phyloP scores from a whole-genome alignment of 1,284 basidiomycete genomes.

The Leucoagaricus sp. region DNA sequence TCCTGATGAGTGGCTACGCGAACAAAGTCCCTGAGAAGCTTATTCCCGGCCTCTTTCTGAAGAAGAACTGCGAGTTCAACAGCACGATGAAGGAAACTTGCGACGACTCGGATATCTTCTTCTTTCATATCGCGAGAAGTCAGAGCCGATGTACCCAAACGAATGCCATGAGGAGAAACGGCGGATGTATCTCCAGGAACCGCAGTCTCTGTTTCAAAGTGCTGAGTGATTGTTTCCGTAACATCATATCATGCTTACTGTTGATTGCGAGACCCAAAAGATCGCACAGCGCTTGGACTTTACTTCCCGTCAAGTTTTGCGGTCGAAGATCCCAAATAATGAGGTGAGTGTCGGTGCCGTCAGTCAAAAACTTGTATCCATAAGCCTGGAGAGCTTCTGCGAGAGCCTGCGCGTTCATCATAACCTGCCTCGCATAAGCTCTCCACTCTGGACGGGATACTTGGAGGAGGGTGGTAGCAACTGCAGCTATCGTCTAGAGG shows the following conservation, averaged over 20 bases:
- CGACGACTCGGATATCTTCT: constrained; percentile 85
- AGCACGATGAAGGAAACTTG: constrained; percentile 88
- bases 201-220: constrained; percentile 73
- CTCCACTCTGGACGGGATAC: constrained; percentile 91
- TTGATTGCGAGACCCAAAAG: constrained; percentile 95
- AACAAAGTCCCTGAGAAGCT: constrained; percentile 96
- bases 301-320: constrained; percentile 93
- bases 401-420: constrained; percentile 85
- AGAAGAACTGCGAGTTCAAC: constrained; percentile 85
- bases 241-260: constrained; percentile 71
- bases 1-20: constrained; percentile 74
- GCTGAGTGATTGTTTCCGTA: no score
- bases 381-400: constrained; percentile 70
- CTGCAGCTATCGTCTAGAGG: constrained; percentile 86
- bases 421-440: constrained; percentile 93
- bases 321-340: constrained; percentile 98
- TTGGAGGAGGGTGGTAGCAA: constrained; percentile 96
- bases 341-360: constrained; percentile 97
- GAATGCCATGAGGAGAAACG: constrained; percentile 95
- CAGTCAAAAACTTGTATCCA: constrained; percentile 96
- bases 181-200: constrained; percentile 96
- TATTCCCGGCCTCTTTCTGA: constrained; percentile 94
- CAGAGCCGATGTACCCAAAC: constrained; percentile 92
- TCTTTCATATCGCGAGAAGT: constrained; percentile 95
- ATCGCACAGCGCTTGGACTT: constrained; percentile 99